Evolutionary conservation across 2,329 filamentous ascomycete genomes (phyloP), one percentile per base, ranked within the genome.

Genomic region (Sordariomycetes sp.): DNA sequence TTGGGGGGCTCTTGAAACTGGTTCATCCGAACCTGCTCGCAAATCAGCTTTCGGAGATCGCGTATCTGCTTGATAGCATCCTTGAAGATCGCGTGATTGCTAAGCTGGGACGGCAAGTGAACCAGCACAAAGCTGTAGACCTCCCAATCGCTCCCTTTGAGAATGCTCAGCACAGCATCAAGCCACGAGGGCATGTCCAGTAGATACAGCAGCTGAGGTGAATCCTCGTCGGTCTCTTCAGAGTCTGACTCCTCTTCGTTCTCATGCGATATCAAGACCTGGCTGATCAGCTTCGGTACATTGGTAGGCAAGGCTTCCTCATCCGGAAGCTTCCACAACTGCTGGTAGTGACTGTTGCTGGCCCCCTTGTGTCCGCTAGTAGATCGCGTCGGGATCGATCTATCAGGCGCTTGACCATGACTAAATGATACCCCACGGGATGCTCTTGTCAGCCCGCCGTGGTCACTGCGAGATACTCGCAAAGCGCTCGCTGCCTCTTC

Each of bases 41-140:
- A 94, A 4, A 95, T 57, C 8, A 86, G 65, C 39, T 72, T 77
- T 40, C 90, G 75, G 11, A 96, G 63, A 40, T 81, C 73, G 46
- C 82, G 79, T 36, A 98, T 73, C 39, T 93, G 79, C 3, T 75
- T 68, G 24, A 85, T 76, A 6, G 85, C 77, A 34, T 72, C 78
- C 39, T 70, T 71, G 53, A 95, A 95, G 11, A 96, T 67, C 10
- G 85, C 80, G 49, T 92, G 86, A 46, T 98, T 98, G 54, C 81
- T 84, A 16, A 98, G 68, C 48, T 96, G 90, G 19, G 85, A 82
- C 2, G 86, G 84, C 8, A 95, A 64, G 54, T 94, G 85, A 6
- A 86, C 83, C 20, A 98, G 66, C 14, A 90, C 73, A 51, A 90
- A 95, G 56, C 86, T 90, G 64, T 94, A 94, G 2, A 94, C 66